Conservation (phyloP, 2,329 filamentous ascomycete species). For the Pseudocercospora fijiensis region DNA sequence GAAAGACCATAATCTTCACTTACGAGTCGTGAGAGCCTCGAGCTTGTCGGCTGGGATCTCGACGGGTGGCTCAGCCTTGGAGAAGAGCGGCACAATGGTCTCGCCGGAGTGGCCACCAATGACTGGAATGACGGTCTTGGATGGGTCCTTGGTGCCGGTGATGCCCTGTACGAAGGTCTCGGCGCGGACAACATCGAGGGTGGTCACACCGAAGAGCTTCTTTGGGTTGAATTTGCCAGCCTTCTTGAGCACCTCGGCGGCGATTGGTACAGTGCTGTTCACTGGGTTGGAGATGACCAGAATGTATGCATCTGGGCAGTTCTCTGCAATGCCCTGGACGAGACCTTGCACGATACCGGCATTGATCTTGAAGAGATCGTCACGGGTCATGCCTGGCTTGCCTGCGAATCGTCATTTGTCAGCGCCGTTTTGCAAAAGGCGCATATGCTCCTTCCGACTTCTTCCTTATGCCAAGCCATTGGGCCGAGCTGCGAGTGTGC, state of each 20-base stretch:
- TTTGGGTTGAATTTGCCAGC: slow-evolving; percentile 91
- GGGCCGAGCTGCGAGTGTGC: neutral
- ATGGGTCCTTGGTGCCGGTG: slow-evolving; percentile 75
- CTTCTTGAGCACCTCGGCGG: slow-evolving; percentile 92
- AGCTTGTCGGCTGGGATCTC: slow-evolving; percentile 86
- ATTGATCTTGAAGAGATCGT: slow-evolving; percentile 99
- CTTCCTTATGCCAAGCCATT: slow-evolving; percentile 9
- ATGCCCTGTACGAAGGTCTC: slow-evolving; percentile 93
- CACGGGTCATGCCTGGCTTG: slow-evolving; percentile 99
- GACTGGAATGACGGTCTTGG: slow-evolving; percentile 83
- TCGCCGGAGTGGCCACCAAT: slow-evolving; percentile 96
- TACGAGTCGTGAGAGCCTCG: slow-evolving; percentile 82
- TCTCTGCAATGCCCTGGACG: slow-evolving; percentile 81
- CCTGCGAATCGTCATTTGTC: slow-evolving; percentile 53
- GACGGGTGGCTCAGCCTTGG: slow-evolving; percentile 77
- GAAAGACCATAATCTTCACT: slow-evolving; percentile 34
- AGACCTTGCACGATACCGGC: slow-evolving; percentile 95
- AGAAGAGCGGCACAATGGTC: slow-evolving; percentile 97
- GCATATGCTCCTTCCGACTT: slow-evolving; percentile 18
- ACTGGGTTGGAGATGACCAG: slow-evolving; percentile 99
- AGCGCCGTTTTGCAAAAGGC: slow-evolving; percentile 17
- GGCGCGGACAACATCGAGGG: slow-evolving; percentile 94
- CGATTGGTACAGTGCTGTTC: slow-evolving; percentile 97
- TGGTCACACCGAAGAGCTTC: slow-evolving; percentile 97
- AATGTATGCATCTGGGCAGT: slow-evolving; percentile 88